Evolutionary conservation across 108 stramenopile species (phyloP).

Genomic region (Aurantiochytrium sp.): DNA sequence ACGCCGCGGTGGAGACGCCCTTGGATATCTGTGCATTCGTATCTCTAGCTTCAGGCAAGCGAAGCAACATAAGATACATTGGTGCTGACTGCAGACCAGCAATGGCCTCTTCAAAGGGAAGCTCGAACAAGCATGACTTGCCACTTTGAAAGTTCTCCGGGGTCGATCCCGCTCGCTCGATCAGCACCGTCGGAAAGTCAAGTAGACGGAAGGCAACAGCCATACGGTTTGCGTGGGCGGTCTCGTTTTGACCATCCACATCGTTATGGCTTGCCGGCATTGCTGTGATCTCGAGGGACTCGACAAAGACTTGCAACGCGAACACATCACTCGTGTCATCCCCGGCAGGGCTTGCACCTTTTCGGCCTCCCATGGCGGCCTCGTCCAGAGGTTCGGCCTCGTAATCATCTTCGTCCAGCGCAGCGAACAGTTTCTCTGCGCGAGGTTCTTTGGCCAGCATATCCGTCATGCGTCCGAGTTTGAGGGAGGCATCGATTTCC

Average conservation of each 20-base stretch:
- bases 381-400: neutral
- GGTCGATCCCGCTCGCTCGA: neutral
- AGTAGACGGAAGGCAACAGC: neutral
- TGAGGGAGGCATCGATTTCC: neutral
- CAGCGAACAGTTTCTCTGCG: neutral
- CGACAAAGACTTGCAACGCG: neutral
- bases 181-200: neutral
- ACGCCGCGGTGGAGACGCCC: neutral
- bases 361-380: neutral
- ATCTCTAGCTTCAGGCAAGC: neutral
- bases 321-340: neutral
- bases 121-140: neutral
- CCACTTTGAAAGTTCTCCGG: neutral
- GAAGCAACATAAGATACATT: neutral
- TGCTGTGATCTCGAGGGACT: neutral
- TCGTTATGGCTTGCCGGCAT: neutral
- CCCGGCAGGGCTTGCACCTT: neutral
- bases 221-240: neutral
- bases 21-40: neutral
- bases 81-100: neutral
- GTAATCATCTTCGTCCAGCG: neutral
- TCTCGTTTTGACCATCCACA: neutral
- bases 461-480: neutral
- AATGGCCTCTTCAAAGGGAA: neutral
- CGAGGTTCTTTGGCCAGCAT: neutral